Percentiles rank a stretch among this genome's conserved stretches.
Evolutionary conservation across 495 filamentous ascomycete species (phyloP).

Genomic region (Thermothielavioides terrestris): DNA sequence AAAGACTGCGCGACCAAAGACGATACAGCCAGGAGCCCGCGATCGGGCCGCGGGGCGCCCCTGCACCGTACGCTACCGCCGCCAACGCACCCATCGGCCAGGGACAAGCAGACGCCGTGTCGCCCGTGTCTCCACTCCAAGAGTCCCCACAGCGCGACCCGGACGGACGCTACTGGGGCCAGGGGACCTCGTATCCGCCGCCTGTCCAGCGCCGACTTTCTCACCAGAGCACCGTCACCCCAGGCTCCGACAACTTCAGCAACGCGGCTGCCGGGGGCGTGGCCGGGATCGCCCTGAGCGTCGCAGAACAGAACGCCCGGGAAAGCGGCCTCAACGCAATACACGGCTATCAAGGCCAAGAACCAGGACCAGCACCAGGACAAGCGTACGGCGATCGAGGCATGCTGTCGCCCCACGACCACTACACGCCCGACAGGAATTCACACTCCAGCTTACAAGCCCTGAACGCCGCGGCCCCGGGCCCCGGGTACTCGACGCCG

Average conservation of each 20-base stretch:
- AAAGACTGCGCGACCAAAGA: constrained; percentile 30
- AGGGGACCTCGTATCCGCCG: constrained; percentile 16
- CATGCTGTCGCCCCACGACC: constrained; percentile 11
- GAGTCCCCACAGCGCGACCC: constrained; percentile 20
- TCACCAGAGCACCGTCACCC: constrained; percentile 48
- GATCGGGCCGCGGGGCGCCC: constrained; percentile 1
- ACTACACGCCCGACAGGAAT: constrained; percentile 5
- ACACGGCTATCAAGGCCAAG: constrained; percentile 39
- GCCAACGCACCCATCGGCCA: constrained; percentile 5
- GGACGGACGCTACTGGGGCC: constrained; percentile 24
- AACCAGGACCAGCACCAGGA: constrained; percentile 29
- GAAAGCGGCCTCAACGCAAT: constrained; percentile 66
- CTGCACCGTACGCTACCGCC: constrained; percentile 14
- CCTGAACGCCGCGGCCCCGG: constrained; percentile 8
- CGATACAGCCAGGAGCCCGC: constrained; percentile 26
- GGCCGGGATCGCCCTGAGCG: constrained; percentile 62
- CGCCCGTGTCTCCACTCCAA: constrained; percentile 18
- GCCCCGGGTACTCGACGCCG: constrained; percentile 16
- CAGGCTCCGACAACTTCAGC: constrained; percentile 68
- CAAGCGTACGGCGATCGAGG: constrained; percentile 12
- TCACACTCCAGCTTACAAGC: constrained; percentile 20
- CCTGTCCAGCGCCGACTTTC: constrained; percentile 1
- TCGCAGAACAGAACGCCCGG: constrained; percentile 63
- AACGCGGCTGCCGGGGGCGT: constrained; percentile 65
- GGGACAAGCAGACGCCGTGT: constrained; percentile 9